Evolutionary conservation across 2,329 filamentous ascomycete genomes (phyloP), one percentile per base, ranked within the genome.

Genomic region (Fusarium sp.): DNA sequence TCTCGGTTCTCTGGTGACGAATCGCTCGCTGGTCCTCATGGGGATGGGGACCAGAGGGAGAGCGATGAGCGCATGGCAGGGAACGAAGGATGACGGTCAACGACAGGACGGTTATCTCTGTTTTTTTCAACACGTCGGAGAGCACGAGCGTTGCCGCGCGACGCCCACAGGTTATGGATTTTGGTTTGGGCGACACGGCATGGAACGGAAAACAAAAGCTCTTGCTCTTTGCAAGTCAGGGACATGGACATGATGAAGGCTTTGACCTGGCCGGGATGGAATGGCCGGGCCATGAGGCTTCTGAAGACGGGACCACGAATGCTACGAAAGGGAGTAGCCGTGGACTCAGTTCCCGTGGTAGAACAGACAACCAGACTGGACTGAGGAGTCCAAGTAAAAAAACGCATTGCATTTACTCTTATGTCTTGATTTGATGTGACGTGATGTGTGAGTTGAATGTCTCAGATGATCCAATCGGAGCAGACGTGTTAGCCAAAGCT

Each of bases 1-100:
- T 88, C 87, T 90, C 88, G 84, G 86, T 87, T 88, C 83, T 88
- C 85, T 87, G 83, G 86, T 85, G 71, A 67, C 55, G 70, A 80
- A 77, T 78, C 78, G 81, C 82, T 82, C 78, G 75, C 76, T 77
- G 77, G 77, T 78, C 79, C 80, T 77, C 72, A 70, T 66, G 76
- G 75, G 75, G 77, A 80, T 74, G 78, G 79, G 77, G 77, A 77
- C 73, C 64, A 64, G 72, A 74, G 72, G 77, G 78, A 80, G 80
- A 79, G 79, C 78, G 74, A 79, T 78, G 77, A 78, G 78, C 76
- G 78, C 79, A 77, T 64, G 76, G 78, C 77, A 76, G 75, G 77
- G 76, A 79, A 77, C 73, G 72, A 79, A 74, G 71, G 76, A 78
- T 74, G 79, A 77, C 78, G 71, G 77, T 77, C 78, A 79, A 76